Evolutionary conservation across 2,329 filamentous ascomycete genomes (phyloP), one percentile per base, ranked within the genome.

Genomic region (Neoascochyta sp.): DNA sequence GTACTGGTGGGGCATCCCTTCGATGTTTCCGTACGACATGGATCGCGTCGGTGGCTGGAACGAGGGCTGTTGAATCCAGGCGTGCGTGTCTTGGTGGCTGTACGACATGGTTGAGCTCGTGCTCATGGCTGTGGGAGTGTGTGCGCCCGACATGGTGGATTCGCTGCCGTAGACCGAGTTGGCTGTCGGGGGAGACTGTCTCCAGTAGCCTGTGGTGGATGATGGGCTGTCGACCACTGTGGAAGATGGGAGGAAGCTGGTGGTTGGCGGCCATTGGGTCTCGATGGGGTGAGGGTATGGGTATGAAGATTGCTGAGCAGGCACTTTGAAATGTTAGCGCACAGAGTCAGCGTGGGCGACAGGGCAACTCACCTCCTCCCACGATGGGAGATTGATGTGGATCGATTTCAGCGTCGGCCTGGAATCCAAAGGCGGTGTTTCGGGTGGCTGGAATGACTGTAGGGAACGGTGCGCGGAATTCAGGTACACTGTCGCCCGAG

Each of bases 11-110:
- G 53, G 45, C 9, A 63, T 28, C 2, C 59, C 52, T 29, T 65
- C 62, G 7, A 64, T 62, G 20, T 63, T 58, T 4, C 60, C 57
- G 25, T 62, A 65, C 0, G 62, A 65, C 60, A 65, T 63, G 5
- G 60, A 62, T 31, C 60, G 44, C 14, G 54, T 46, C 4, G 59
- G 59, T 4, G 53, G 50, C 22, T 58, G 54, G 9, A 58, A 53
- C 9, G 42, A 33, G 16, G 48, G 43, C 29, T 54, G 46, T 17
- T 43, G 46, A 6, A 34, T 34, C 57, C 57, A 60, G 20, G 41
- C 35, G 12, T 54, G 57, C n/a, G 27, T 36, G 11, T 62, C 59
- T 27, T 49, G 51, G 23, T 52, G 54, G 16, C 42, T 54, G 22
- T 59, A 59, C 12, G 57, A 57, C 51, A 62, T 56, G 15, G 53